These are phyloP conservation scores for Vitis labrusca DNA, from an alignment of 164 flowering plant genomes.

Conservation along the genomic window DNA sequence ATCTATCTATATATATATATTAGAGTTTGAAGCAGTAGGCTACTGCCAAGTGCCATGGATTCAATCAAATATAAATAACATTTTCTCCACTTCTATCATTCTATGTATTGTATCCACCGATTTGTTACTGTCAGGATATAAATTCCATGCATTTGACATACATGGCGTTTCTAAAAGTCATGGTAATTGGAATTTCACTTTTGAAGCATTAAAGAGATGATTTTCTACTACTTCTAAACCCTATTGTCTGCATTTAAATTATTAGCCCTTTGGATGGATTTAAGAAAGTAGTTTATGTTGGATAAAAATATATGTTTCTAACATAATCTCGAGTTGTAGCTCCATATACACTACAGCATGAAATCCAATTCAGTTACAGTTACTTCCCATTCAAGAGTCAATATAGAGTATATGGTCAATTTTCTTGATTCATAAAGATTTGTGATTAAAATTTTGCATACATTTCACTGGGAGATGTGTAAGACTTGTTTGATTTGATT, in stretches of 20 bases:
- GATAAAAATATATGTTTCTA: not conserved
- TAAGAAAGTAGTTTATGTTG: not conserved
- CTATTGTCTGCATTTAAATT: not conserved
- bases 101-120: too few relatives aligned
- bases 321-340: not conserved
- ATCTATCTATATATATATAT: too few relatives aligned
- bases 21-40: too few relatives aligned
- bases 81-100: too few relatives aligned
- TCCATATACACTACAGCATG: not conserved
- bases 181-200: too few relatives aligned
- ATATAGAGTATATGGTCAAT: not conserved
- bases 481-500: not conserved
- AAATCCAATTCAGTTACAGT: not conserved
- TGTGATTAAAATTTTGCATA: not conserved
- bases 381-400: not conserved
- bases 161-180: too few relatives aligned
- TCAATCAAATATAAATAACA: too few relatives aligned
- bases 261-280: not conserved
- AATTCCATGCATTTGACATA: too few relatives aligned
- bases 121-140: too few relatives aligned
- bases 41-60: too few relatives aligned
- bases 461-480: not conserved
- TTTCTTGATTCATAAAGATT: not conserved
- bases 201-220: too few relatives aligned
- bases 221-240: not conserved